phyloP scores from a whole-genome alignment of 768 basidiomycete genomes.

The Amanita rubescens region DNA sequence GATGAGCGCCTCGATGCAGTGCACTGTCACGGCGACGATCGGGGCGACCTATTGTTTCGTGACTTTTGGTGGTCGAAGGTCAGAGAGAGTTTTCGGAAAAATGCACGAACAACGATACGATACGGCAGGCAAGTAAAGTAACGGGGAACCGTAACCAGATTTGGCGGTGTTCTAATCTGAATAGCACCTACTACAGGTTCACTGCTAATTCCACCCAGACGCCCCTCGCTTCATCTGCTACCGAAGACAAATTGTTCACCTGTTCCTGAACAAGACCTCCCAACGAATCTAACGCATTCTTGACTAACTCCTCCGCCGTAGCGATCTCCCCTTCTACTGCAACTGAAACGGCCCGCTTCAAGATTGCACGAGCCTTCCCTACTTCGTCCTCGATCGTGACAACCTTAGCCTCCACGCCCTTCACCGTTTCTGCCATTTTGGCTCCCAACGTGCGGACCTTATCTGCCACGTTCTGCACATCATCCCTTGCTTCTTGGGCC shows the following conservation, averaged over 20 bases:
- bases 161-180: too few relatives aligned
- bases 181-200: not conserved
- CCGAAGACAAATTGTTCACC: not conserved
- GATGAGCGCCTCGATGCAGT: too few relatives aligned
- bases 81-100: too few relatives aligned
- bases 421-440: not conserved
- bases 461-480: not conserved
- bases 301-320: not conserved
- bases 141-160: too few relatives aligned
- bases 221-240: not conserved
- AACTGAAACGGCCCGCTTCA: not conserved
- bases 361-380: not conserved
- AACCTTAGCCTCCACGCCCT: not conserved
- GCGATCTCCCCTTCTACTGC: not conserved
- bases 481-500: not conserved
- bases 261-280: not conserved
- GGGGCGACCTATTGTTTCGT: too few relatives aligned
- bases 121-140: too few relatives aligned
- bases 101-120: too few relatives aligned
- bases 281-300: not conserved
- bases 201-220: not conserved
- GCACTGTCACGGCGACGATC: too few relatives aligned
- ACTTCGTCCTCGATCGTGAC: not conserved
- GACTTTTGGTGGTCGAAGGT: too few relatives aligned
- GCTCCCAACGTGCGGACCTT: not conserved